A percentile compares a stretch with the other conserved stretches of the same genome.
Evolutionary conservation across 129 eudicot genomes (phyloP).

Genomic region (Lactuca saligna): DNA sequence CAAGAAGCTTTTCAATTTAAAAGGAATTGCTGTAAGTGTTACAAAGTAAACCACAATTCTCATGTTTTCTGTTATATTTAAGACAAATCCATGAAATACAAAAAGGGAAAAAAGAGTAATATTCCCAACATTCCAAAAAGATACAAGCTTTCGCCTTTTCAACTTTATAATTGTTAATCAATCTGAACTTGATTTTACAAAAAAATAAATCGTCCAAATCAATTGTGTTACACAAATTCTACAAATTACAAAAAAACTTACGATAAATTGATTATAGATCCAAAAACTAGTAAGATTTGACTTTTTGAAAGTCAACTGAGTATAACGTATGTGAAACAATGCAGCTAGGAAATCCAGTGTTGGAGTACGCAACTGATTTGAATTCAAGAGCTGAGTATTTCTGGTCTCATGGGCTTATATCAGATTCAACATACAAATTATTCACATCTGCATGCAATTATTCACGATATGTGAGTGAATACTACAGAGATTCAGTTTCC

Average conservation of each 20-base stretch:
- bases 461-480: constrained; percentile 60
- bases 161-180: not conserved
- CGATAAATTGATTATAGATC: constrained; percentile 9
- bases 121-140: not conserved
- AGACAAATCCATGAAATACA: constrained; percentile 3
- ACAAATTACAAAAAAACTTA: not conserved
- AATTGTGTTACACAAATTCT: constrained; percentile 4
- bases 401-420: constrained; percentile 79
- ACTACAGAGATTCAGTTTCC: constrained; percentile 50
- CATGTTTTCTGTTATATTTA: constrained; percentile 7
- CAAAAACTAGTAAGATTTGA: constrained; percentile 14
- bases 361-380: constrained; percentile 40
- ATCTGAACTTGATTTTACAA: not conserved
- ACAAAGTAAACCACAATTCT: constrained; percentile 4
- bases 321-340: constrained; percentile 12
- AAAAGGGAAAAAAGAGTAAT: constrained; percentile 5
- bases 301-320: constrained; percentile 30
- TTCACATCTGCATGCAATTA: constrained; percentile 49
- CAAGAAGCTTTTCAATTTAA: constrained; percentile 41
- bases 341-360: constrained; percentile 67
- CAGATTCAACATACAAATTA: constrained; percentile 41
- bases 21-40: constrained; percentile 49
- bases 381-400: constrained; percentile 59
- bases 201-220: constrained; percentile 4
- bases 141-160: not conserved